Base-by-base conservation (phyloP, 176 grass and related monocot genomes). In the Eleusine coracana region DNA sequence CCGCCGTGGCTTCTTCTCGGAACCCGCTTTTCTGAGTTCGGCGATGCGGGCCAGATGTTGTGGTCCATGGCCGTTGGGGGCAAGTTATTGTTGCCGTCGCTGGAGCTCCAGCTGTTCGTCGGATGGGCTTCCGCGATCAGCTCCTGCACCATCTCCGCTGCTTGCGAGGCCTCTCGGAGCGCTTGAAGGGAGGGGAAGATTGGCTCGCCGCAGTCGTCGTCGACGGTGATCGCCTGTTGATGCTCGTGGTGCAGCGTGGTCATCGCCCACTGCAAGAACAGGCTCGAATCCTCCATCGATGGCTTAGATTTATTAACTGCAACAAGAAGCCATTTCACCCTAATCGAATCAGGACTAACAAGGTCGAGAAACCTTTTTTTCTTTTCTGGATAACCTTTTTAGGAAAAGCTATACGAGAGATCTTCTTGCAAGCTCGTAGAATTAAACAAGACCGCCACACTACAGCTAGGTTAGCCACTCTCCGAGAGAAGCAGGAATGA, bases 221-320 rank as follows among this genome's bases (percentile, higher is more conserved):
- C 48, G 29, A 42, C 51, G 52, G 37, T 18, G 62, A 25, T 64
- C 42, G 39, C 37, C 17, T 71, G 77, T 39, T 34, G 31, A 34
- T 85, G 82, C 64, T 85, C 52, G 23, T 85, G 41, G 70, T 31
- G 82, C 51, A 85, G 17, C 44, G 82, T 89, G 77, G 54, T 17
- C 82, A 89, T 46, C 18, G 82, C 82, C 87, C 87, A 89, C 59
- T 85, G 82, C 76, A 89, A 5, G 68, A 89, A 89, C 28, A 86
- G 0, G 15, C 14, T 75, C 20, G 82, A 77, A 55, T 81, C 82
- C 36, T 89, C 87, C 82, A 76, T 89, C n/a, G 29, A 49, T 1
- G 4, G 20, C 38, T 15, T 41, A 10, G 39, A 0, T 71, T 25
- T 16, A 75, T 25, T 16, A 75, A 5, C 63, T 51, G 54, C 65